A percentile compares a stretch with the other conserved stretches of the same genome.
Conservation (phyloP, 2,329 filamentous ascomycete species). For the Nakataea oryzae region DNA sequence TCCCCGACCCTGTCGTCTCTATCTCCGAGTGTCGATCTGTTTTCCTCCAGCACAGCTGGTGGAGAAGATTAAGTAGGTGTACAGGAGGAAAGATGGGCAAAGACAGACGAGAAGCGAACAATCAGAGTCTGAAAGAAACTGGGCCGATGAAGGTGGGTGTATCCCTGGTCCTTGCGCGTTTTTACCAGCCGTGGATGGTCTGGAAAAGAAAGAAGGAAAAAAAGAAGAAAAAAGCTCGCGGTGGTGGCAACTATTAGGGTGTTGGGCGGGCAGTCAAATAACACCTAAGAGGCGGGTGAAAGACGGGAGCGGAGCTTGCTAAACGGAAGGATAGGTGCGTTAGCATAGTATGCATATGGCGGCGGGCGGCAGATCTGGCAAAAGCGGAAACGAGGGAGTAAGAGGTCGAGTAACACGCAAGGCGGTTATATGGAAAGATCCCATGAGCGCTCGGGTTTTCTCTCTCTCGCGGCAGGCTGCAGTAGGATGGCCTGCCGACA, state of each 20-base stretch:
- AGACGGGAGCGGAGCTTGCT: slow-evolving; percentile 4
- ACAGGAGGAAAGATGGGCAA: neutral
- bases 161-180: neutral
- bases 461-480: neutral
- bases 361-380: neutral
- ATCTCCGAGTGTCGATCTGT: neutral
- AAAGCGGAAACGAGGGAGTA: neutral
- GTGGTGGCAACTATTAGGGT: neutral
- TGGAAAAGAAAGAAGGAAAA: neutral
- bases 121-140: neutral
- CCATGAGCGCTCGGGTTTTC: neutral
- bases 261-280: neutral
- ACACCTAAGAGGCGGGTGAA: slow-evolving; percentile 1
- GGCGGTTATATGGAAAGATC: neutral
- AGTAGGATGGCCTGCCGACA: neutral
- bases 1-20: neutral
- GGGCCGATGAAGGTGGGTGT: neutral
- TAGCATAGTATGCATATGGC: slow-evolving; percentile 1
- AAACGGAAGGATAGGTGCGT: slow-evolving; percentile 3
- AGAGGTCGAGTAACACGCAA: neutral
- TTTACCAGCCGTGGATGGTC: neutral
- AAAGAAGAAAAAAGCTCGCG: neutral
- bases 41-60: slow-evolving; percentile 1
- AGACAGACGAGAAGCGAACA: neutral
- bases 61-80: neutral